These are phyloP conservation scores for Jatropha multifida DNA, from an alignment of 441 rosid species.

Conservation along the genomic window DNA sequence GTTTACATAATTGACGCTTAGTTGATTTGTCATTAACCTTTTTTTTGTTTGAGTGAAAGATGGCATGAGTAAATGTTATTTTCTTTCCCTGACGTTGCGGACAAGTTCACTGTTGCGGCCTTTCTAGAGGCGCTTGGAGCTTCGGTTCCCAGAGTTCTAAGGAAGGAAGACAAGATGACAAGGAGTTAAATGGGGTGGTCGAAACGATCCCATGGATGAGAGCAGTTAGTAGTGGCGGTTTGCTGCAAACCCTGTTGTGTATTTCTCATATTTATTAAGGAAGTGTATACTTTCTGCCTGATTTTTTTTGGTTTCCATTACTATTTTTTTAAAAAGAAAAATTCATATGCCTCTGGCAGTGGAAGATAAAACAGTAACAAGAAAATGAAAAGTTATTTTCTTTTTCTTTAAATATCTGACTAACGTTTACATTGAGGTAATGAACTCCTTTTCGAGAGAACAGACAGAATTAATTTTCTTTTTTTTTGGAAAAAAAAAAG, in stretches of 20 bases:
- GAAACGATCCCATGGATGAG: constrained; percentile 61
- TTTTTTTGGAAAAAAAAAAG: no score
- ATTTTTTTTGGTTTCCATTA: not conserved
- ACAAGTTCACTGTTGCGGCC: constrained; percentile 74
- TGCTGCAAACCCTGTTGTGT: constrained; percentile 2
- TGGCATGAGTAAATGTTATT: not conserved
- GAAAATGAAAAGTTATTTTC: not conserved
- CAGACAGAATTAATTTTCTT: not conserved
- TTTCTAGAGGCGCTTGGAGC: constrained; percentile 98
- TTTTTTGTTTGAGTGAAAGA: not conserved
- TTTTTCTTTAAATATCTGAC: not conserved
- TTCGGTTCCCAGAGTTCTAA: constrained; percentile 50
- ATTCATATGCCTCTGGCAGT: not conserved
- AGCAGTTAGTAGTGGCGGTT: constrained; percentile 32
- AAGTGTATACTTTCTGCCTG: not conserved
- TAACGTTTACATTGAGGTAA: not conserved
- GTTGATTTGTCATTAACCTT: not conserved
- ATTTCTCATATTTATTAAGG: not conserved
- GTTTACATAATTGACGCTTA: no score
- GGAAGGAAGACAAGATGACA: constrained; percentile 37
- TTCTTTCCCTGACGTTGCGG: constrained; percentile 42
- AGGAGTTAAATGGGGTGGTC: constrained; percentile 43
- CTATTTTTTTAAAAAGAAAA: not conserved
- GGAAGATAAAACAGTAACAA: not conserved
- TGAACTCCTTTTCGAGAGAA: not conserved